A percentile compares a stretch with the other conserved stretches of the same genome.
phyloP scores from a whole-genome alignment of 2,329 filamentous ascomycete species.

The Sphaerulina vaccinii region DNA sequence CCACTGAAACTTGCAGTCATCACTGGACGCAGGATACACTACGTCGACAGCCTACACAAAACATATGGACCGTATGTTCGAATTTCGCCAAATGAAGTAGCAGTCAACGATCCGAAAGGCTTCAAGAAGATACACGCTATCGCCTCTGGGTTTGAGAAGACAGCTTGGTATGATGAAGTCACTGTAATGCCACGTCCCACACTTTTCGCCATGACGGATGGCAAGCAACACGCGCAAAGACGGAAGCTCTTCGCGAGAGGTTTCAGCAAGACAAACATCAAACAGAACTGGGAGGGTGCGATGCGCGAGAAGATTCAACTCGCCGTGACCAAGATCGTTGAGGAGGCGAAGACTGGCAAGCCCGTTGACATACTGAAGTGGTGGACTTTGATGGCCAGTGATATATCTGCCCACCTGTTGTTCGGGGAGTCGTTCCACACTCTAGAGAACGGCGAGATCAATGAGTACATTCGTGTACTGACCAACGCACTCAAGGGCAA shows the following conservation, averaged over 20 bases:
- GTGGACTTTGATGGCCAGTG: constrained; percentile 44
- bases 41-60: constrained; percentile 41
- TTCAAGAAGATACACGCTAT: constrained; percentile 37
- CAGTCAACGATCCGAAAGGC: constrained; percentile 30
- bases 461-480: constrained; percentile 35
- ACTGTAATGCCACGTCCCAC: constrained; percentile 25
- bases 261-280: constrained; percentile 40
- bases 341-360: constrained; percentile 33
- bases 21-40: constrained; percentile 40
- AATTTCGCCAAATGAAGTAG: constrained; percentile 33
- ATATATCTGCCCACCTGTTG: constrained; percentile 40
- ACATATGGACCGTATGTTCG: constrained; percentile 35
- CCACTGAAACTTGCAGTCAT: constrained; percentile 41
- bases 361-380: constrained; percentile 42
- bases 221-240: constrained; percentile 37
- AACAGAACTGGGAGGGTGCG: constrained; percentile 39
- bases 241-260: constrained; percentile 39
- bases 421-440: constrained; percentile 44
- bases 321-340: constrained; percentile 38
- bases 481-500: constrained; percentile 32
- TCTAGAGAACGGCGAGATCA: constrained; percentile 38
- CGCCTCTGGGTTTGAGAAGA: constrained; percentile 31
- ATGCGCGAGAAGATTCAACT: constrained; percentile 37
- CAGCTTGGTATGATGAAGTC: constrained; percentile 31
- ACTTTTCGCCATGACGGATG: constrained; percentile 42